phyloP scores from a whole-genome alignment of 805 yeast species.

The Nakazawaea ishiwadae region DNA sequence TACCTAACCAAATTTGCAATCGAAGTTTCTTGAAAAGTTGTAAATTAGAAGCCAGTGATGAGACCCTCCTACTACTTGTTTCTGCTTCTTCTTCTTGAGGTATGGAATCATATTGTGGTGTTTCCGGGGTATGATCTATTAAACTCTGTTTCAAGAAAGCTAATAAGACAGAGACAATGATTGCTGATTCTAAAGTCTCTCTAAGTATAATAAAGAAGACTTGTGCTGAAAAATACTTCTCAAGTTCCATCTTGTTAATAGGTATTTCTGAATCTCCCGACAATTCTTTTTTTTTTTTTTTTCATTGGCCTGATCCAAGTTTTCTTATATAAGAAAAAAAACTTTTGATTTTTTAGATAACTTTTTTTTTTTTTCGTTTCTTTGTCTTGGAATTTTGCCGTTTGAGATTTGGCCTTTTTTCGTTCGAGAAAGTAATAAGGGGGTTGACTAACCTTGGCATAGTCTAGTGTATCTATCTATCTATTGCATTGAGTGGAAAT shows the following conservation, averaged over 20 bases:
- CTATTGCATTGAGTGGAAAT: too few species aligned
- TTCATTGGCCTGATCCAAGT: not conserved
- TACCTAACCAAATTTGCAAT: constrained; percentile 41
- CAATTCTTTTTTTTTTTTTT: not conserved
- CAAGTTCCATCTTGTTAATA: constrained; percentile 10
- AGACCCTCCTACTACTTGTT: too few species aligned
- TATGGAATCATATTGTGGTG: constrained; percentile 1
- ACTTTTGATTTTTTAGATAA: constrained; percentile 2
- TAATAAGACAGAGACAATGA: constrained; percentile 41
- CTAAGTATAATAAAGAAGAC: constrained; percentile 40
- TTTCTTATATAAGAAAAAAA: not conserved
- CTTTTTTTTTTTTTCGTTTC: too few species aligned
- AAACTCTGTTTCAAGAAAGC: constrained; percentile 36
- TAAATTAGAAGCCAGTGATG: not conserved
- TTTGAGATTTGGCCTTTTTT: too few species aligned
- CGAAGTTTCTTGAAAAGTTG: constrained; percentile 18
- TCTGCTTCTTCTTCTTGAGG: not conserved
- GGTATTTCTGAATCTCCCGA: too few species aligned
- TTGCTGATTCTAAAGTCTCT: constrained; percentile 43
- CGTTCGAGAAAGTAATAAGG: too few species aligned
- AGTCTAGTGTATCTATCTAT: too few species aligned
- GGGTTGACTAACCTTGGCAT: too few species aligned
- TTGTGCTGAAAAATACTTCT: constrained; percentile 37
- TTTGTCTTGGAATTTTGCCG: too few species aligned
- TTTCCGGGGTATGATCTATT: not conserved